Conservation (phyloP, 495 filamentous ascomycete species). For the Penicillium canariense region DNA sequence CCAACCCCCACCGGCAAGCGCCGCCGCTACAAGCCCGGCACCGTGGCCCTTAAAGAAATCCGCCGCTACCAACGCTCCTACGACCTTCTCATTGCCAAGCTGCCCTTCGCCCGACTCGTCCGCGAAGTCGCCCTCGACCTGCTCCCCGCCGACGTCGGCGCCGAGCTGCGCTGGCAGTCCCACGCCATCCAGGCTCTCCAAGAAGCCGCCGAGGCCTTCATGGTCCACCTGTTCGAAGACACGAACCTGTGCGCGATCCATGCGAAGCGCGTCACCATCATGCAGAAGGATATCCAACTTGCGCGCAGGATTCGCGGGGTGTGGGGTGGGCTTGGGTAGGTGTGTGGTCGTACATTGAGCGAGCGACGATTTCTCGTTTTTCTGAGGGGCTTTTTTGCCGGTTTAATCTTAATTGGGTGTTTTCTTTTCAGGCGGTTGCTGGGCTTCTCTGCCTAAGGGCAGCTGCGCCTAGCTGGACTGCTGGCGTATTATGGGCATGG, state of each 20-base stretch:
- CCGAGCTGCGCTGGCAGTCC: constrained; percentile 84
- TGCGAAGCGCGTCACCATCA: constrained; percentile 93
- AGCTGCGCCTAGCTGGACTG: not conserved
- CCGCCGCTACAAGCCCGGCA: constrained; percentile 80
- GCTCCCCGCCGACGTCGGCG: constrained; percentile 45
- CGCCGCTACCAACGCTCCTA: constrained; percentile 77
- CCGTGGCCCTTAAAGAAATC: constrained; percentile 82
- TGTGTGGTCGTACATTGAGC: not conserved
- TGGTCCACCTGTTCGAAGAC: constrained; percentile 93
- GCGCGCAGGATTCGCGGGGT: constrained; percentile 77
- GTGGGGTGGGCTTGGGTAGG: constrained; percentile 61
- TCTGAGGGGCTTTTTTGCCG: not conserved
- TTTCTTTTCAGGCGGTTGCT: not conserved
- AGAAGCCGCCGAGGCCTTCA: constrained; percentile 87
- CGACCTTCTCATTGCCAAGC: constrained; percentile 74
- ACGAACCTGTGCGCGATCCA: constrained; percentile 94
- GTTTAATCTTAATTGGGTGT: constrained; percentile 7
- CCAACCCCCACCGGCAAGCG: constrained; percentile 60
- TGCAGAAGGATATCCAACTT: constrained; percentile 95
- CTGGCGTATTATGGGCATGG: constrained; percentile 21
- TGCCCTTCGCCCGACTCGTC: constrained; percentile 86
- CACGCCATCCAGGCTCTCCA: constrained; percentile 88
- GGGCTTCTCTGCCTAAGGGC: not conserved
- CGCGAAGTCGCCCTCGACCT: constrained; percentile 75
- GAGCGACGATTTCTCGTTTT: not conserved